Base-by-base conservation (phyloP, 768 basidiomycete genomes). In the Lactifluus subvellereus region DNA sequence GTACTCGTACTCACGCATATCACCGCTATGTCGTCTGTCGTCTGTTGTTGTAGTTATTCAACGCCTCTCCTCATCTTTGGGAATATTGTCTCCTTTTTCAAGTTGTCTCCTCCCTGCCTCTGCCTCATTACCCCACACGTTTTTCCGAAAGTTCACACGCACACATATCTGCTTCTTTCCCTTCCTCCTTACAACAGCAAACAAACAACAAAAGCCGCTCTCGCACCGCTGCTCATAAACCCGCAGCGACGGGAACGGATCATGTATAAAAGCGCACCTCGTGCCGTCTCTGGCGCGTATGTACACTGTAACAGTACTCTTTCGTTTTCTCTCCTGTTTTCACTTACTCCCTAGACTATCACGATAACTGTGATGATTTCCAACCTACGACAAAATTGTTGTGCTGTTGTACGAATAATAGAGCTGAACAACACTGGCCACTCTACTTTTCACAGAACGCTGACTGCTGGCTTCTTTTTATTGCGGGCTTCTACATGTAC, bases 221-320 rank as follows among this genome's bases (percentile, higher is more conserved):
- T 62, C 27, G 27, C 54, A 30, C 61, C 61, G 50, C 35, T 60
- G 58, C 32, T 50, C 16, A 37, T 59, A 40, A 50, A n/a, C 33
- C 48, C n/a, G 27, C 33, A 52, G 56, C 50, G 54, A 48, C 32
- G 20, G 51, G 37, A 32, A 62, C 50, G 61, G 61, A 62, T 60
- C 42, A 60, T 60, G 59, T 60, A 60, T 60, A 60, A 60, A 33
- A 1, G 43, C 42, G 35, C 43, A 18, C 52, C 22, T 60, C 59
- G 42, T 60, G 52, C 11, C 42, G 2, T 37, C 37, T 38, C 52
- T 6, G 53, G 32, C 33, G 43, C 55, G 55, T 35, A 33, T 57
- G 55, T 47, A 57, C 43, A 37, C 33, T 57, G 27, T 33, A 35
- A 47, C 13, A 40, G 30, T 54, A 40, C 33, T 56, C 3, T 27